Evolutionary conservation across 768 basidiomycete genomes (phyloP), one percentile per base, ranked within the genome.

Genomic region (Boletus barrowsii): DNA sequence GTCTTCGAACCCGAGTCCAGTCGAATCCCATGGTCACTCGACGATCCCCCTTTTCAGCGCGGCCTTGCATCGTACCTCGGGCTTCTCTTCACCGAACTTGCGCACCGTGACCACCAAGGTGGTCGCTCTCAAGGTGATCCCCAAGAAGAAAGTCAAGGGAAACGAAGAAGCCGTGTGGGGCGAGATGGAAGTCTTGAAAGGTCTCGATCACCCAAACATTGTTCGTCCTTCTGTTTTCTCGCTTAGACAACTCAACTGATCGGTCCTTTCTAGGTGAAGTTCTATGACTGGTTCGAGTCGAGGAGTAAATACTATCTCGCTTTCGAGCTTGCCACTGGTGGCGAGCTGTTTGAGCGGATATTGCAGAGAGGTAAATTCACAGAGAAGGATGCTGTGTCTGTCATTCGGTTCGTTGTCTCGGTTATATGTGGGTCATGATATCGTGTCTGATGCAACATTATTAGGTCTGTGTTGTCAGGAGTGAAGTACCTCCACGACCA

Each of bases 221-320:
- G 94, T 94, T 52, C 63, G 83, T 76, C 42, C 32, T 10, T 20
- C 47, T 43, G 3, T 4, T 5, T 46, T 37, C 11, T 53, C 35
- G 4, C 4, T 10, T 22, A 4, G 22, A 41, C 17, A 42, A 10
- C 20, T 32, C 14, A 3, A 42, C 40, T 43, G 43, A 52, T 55
- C 13, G 10, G 20, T 37, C 36, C 4, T 32, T 26, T 41, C n/a
- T 30, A 93, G 92, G 92, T 97, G 53, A 96, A 95, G 67, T 93
- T 97, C 65, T 95, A 88, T 69, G 94, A 97, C 69, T 93, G 89
- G 85, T 98, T 98, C 68, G 97, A 98, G 66, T 93, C 90, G 10
- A 78, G 93, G 58, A 80, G 86, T 15, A 98, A 97, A 73, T 98
- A 93, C 70, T 98, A 95, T 67, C 83, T 98, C n/a, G 82, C 89